Conservation (phyloP, 2,329 filamentous ascomycete species). For the Sclerotiophoma versabilis region DNA sequence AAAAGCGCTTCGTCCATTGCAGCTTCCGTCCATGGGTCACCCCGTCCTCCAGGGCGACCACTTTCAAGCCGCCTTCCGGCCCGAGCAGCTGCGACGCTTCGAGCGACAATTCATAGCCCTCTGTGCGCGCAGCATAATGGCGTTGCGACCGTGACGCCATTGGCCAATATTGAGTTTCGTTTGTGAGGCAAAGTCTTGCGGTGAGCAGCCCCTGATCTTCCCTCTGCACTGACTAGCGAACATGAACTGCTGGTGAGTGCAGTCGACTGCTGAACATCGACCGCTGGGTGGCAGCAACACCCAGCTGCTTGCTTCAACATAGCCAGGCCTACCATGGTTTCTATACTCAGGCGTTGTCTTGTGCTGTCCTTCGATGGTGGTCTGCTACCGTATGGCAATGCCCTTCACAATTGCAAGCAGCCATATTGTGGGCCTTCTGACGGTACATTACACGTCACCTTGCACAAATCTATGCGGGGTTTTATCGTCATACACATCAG, state of each 20-base stretch:
- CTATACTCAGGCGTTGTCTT: too few relatives aligned
- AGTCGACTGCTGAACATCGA: conserved; percentile 18
- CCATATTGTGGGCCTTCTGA: conserved; percentile 8
- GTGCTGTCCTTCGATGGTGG: too few relatives aligned
- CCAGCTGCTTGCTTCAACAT: neutral
- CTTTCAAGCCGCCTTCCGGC: conserved; percentile 27
- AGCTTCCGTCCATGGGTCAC: conserved; percentile 23
- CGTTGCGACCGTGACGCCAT: conserved; percentile 16
- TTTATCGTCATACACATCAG: neutral
- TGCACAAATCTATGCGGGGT: conserved; percentile 11
- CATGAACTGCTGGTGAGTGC: conserved; percentile 33
- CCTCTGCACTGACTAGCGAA: conserved; percentile 16
- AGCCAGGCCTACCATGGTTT: neutral
- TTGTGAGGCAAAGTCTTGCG: conserved; percentile 18
- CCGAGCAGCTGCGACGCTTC: conserved; percentile 28
- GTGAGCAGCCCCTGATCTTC: conserved; percentile 36
- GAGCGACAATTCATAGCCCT: conserved; percentile 15
- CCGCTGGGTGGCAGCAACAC: conserved; percentile 7
- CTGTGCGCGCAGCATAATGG: conserved; percentile 21
- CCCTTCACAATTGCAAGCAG: too few relatives aligned
- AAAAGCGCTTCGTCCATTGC: conserved; percentile 26
- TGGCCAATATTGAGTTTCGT: conserved; percentile 20
- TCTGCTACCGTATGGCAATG: too few relatives aligned
- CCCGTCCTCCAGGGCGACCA: conserved; percentile 30
- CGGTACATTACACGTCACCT: conserved; percentile 16